Evolutionary conservation across 1,139 yeast genomes (phyloP).

Genomic region (Yamadazyma sp.): DNA sequence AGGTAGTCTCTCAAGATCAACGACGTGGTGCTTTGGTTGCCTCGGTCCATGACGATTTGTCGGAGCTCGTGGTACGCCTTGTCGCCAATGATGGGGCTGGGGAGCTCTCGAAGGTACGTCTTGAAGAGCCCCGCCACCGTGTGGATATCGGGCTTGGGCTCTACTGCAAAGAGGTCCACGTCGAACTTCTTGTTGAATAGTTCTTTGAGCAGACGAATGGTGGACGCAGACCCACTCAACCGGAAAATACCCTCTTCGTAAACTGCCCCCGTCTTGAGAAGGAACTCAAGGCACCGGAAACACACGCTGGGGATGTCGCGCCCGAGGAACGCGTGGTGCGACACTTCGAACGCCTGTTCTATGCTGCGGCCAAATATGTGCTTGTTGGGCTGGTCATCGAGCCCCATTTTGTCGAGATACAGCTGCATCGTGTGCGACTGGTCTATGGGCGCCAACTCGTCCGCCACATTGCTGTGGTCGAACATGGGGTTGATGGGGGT

Average conservation of each 20-base stretch:
- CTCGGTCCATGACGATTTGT: slow-evolving; percentile 22
- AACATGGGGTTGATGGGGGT: slow-evolving; percentile 6
- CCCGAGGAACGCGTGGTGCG: slow-evolving; percentile 47
- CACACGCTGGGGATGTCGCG: slow-evolving; percentile 71
- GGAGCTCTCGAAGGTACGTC: slow-evolving; percentile 70
- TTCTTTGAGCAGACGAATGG: slow-evolving; percentile 71
- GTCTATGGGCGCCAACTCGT: not conserved
- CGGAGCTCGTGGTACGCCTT: slow-evolving; percentile 41
- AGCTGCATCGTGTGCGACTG: slow-evolving; percentile 30
- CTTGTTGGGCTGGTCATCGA: slow-evolving; percentile 33
- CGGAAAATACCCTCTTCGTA: slow-evolving; percentile 91
- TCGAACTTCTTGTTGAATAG: slow-evolving; percentile 66
- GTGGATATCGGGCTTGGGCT: slow-evolving; percentile 58
- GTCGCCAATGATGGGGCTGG: slow-evolving; percentile 61
- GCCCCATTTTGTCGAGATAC: slow-evolving; percentile 40
- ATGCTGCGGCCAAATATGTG: slow-evolving; percentile 69
- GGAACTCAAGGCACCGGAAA: slow-evolving; percentile 70
- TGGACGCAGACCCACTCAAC: slow-evolving; percentile 83
- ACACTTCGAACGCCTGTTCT: slow-evolving; percentile 49
- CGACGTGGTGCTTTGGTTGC: slow-evolving; percentile 22
- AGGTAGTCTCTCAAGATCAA: slow-evolving; percentile 32
- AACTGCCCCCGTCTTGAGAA: slow-evolving; percentile 67
- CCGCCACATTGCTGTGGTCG: slow-evolving; percentile 8
- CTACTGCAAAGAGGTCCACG: slow-evolving; percentile 56
- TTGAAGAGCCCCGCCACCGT: slow-evolving; percentile 79